phyloP scores from a whole-genome alignment of 1,139 yeast species.

The Candida glucosophila region DNA sequence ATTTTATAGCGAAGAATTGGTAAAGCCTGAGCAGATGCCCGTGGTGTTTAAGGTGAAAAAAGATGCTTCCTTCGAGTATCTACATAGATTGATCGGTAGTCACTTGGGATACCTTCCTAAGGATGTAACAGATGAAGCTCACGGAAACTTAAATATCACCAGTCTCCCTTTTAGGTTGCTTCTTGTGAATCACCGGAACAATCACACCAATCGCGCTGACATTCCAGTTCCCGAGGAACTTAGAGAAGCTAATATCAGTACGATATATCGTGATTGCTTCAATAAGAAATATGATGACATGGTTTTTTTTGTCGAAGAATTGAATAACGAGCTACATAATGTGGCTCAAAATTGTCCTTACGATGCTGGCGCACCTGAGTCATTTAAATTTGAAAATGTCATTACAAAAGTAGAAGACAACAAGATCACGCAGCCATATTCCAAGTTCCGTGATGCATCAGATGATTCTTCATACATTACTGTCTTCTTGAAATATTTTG shows the following conservation, averaged over 20 bases:
- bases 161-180: constrained; percentile 47
- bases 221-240: constrained; percentile 31
- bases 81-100: constrained; percentile 44
- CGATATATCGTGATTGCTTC: constrained; percentile 33
- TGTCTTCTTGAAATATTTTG: constrained; percentile 66
- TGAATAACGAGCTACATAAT: constrained; percentile 22
- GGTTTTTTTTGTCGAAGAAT: constrained; percentile 41
- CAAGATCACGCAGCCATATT: constrained; percentile 4
- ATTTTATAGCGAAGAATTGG: constrained; percentile 40
- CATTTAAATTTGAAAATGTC: constrained; percentile 18
- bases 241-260: constrained; percentile 19
- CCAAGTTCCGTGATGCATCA: constrained; percentile 11
- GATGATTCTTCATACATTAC: constrained; percentile 33
- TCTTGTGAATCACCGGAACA: constrained; percentile 61
- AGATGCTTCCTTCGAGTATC: constrained; percentile 42
- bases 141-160: constrained; percentile 12
- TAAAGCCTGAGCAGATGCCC: constrained; percentile 44
- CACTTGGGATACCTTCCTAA: constrained; percentile 23
- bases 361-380: constrained; percentile 3
- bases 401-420: constrained; percentile 12
- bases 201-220: constrained; percentile 65
- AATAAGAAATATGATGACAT: constrained; percentile 36
- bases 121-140: constrained; percentile 5
- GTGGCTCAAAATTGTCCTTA: too few relatives aligned
- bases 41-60: constrained; percentile 46